Percentiles rank a stretch among this genome's conserved stretches.
phyloP scores from a whole-genome alignment of 345 rosid species.

The Eucalyptus tenuipes region DNA sequence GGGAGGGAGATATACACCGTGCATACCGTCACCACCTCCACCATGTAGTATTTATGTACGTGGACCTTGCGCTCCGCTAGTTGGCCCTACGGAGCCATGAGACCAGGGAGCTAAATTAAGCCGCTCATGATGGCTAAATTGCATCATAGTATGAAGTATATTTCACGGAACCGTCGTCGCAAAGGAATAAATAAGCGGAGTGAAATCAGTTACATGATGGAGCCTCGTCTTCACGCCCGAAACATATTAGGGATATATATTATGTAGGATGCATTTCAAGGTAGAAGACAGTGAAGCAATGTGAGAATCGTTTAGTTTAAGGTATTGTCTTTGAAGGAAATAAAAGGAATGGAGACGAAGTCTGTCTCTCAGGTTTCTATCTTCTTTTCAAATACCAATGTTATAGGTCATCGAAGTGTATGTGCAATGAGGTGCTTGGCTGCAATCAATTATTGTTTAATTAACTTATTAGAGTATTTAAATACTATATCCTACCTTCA shows the following conservation, averaged over 20 bases:
- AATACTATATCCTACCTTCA: too few species aligned
- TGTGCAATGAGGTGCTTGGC: not conserved
- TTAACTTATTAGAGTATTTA: not conserved
- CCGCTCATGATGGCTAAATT: not conserved
- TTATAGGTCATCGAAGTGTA: not conserved
- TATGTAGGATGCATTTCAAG: not conserved
- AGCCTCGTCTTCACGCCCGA: not conserved
- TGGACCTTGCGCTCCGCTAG: not conserved
- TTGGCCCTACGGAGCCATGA: not conserved
- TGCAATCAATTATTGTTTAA: not conserved
- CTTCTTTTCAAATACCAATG: not conserved
- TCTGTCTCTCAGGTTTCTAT: not conserved
- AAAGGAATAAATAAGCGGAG: not conserved
- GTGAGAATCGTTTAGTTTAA: not conserved
- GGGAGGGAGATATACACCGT: too few species aligned
- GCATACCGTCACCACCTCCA: too few species aligned
- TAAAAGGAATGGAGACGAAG: not conserved
- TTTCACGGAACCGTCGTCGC: not conserved
- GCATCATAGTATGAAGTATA: not conserved
- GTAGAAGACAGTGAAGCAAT: not conserved
- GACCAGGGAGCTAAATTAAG: not conserved
- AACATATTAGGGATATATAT: not conserved
- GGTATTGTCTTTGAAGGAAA: not conserved
- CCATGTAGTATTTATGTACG: too few species aligned
- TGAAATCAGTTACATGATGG: not conserved